Percentiles rank a stretch among this genome's conserved stretches.
Evolutionary conservation across 2,329 filamentous ascomycete genomes (phyloP).

Genomic region (Fusarium marasasianum): DNA sequence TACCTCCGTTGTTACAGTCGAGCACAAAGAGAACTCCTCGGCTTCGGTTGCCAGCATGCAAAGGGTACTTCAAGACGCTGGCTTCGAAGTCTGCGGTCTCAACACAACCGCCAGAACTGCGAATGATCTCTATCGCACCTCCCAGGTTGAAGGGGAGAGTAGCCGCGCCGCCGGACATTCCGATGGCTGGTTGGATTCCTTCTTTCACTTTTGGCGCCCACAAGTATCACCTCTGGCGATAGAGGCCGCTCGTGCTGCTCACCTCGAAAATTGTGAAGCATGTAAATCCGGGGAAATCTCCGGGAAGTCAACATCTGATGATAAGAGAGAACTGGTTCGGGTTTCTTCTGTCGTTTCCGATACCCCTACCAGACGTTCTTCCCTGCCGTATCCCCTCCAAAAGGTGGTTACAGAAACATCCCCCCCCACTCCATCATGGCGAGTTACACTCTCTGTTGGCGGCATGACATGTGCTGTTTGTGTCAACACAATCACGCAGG

Average conservation of each 20-base stretch:
- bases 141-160: constrained; percentile 38
- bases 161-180: constrained; percentile 33
- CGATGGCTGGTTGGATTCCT: constrained; percentile 41
- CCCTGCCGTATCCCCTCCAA: constrained; percentile 32
- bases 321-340: constrained; percentile 14
- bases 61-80: constrained; percentile 62
- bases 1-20: constrained; percentile 73
- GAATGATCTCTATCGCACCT: constrained; percentile 41
- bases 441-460: constrained; percentile 67
- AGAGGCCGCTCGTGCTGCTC: constrained; percentile 43
- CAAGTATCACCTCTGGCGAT: constrained; percentile 36
- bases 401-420: constrained; percentile 29
- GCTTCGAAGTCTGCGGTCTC: constrained; percentile 67
- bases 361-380: constrained; percentile 5
- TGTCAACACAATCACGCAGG: constrained; percentile 68
- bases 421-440: constrained; percentile 50
- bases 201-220: constrained; percentile 46
- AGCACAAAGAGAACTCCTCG: constrained; percentile 57
- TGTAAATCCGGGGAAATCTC: constrained; percentile 40
- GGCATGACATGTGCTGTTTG: constrained; percentile 82
- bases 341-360: constrained; percentile 15
- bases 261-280: constrained; percentile 52
- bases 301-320: neutral
- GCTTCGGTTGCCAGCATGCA: constrained; percentile 56
- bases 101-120: constrained; percentile 49